Conservation (phyloP, 805 yeast species). For the Hanseniaspora nectarophila region DNA sequence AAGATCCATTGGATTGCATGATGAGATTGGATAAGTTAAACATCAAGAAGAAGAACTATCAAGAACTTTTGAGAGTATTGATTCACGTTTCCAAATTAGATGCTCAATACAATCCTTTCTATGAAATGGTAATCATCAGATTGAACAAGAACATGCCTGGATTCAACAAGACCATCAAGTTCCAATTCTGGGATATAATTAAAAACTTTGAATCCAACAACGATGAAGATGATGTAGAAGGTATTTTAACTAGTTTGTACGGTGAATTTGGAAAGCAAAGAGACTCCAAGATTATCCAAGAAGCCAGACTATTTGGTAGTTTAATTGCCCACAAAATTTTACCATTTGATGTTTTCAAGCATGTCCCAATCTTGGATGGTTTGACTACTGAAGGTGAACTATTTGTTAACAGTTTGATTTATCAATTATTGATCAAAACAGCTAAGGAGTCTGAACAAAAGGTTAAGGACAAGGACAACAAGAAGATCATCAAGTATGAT, state of each 20-base stretch:
- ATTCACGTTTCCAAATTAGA: conserved; percentile 81
- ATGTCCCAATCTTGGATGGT: conserved; percentile 60
- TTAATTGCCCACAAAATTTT: conserved; percentile 63
- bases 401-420: conserved; percentile 63
- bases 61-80: conserved; percentile 76
- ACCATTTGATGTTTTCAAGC: conserved; percentile 60
- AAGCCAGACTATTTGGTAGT: conserved; percentile 71
- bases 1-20: conserved; percentile 79
- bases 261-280: conserved; percentile 42
- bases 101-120: conserved; percentile 73
- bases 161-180: conserved; percentile 42
- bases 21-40: conserved; percentile 68
- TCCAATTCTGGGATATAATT: conserved; percentile 76
- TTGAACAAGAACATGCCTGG: conserved; percentile 60
- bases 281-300: conserved; percentile 49
- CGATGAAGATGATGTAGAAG: conserved; percentile 26
- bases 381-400: conserved; percentile 47
- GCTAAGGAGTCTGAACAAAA: conserved; percentile 49
- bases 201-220: conserved; percentile 53
- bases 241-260: conserved; percentile 25
- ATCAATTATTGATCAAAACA: conserved; percentile 50
- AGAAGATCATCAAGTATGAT: conserved; percentile 20
- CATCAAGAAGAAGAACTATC: conserved; percentile 64
- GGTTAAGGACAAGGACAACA: conserved; percentile 23
- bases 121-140: conserved; percentile 31